These are phyloP conservation scores for Berberis thunbergii DNA, from an alignment of 164 flowering plant genomes.

Conservation along the genomic window DNA sequence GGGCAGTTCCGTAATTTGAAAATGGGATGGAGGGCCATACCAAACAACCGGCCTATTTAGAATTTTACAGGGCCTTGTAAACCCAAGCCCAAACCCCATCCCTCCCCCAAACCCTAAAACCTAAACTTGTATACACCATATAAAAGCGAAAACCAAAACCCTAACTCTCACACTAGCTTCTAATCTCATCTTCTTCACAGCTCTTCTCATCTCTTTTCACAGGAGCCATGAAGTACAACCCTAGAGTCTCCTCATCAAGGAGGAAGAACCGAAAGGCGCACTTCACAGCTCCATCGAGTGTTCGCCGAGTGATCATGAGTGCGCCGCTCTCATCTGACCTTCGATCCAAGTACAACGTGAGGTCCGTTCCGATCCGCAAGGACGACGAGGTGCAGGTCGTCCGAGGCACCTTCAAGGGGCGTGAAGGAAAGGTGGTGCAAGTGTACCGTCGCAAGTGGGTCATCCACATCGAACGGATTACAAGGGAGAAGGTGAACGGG, in stretches of 20 bases:
- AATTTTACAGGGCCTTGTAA: not conserved
- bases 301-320: constrained; percentile 56
- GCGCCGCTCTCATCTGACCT: constrained; percentile 57
- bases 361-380: constrained; percentile 71
- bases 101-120: not conserved
- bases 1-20: too few relatives aligned
- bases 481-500: constrained; percentile 76
- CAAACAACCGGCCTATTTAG: too few relatives aligned
- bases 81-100: not conserved
- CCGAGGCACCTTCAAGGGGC: constrained; percentile 68
- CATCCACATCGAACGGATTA: constrained; percentile 70
- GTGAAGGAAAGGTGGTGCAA: constrained; percentile 73
- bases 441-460: constrained; percentile 78
- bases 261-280: constrained; percentile 68
- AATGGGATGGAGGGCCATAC: too few relatives aligned
- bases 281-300: constrained; percentile 72
- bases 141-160: not conserved
- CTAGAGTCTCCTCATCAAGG: constrained; percentile 46
- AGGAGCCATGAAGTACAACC: constrained; percentile 60
- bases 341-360: constrained; percentile 56
- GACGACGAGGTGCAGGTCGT: constrained; percentile 82
- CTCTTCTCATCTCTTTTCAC: not conserved
- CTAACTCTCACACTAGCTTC: not conserved
- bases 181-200: not conserved
- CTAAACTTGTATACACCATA: too few relatives aligned